Percentiles rank a stretch among this genome's conserved stretches.
Evolutionary conservation across 345 rosid species (phyloP).

Genomic region (Salix suchowensis): DNA sequence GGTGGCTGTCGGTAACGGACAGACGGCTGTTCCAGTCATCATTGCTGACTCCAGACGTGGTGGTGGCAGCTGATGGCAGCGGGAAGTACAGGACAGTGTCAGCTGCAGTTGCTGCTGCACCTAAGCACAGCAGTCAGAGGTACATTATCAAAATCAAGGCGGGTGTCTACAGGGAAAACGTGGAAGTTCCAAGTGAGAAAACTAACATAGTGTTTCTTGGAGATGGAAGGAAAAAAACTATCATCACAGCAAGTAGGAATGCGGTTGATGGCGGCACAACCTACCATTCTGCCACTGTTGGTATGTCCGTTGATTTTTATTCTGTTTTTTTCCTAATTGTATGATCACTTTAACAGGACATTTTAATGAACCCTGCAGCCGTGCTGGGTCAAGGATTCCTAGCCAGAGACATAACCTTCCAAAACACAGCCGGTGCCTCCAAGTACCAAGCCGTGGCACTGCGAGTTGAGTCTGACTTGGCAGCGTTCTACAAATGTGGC

Average conservation of each 20-base stretch:
- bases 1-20: conserved; percentile 64
- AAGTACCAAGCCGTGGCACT: conserved; percentile 78
- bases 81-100: conserved; percentile 55
- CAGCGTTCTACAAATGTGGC: conserved; percentile 78
- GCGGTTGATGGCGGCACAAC: conserved; percentile 80
- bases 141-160: conserved; percentile 65
- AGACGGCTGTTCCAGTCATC: conserved; percentile 59
- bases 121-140: conserved; percentile 50
- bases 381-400: conserved; percentile 69
- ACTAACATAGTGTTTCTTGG: conserved; percentile 82
- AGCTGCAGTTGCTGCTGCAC: conserved; percentile 74
- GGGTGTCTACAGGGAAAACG: conserved; percentile 75
- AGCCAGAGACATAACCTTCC: conserved; percentile 69
- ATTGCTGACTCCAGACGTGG: conserved; percentile 48
- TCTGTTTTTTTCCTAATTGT: neutral
- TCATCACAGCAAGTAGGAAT: conserved; percentile 65
- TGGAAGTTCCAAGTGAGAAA: conserved; percentile 67
- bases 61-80: conserved; percentile 82
- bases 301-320: conserved; percentile 28
- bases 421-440: conserved; percentile 77
- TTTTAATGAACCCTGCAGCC: conserved; percentile 36
- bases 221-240: conserved; percentile 60
- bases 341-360: too few species aligned
- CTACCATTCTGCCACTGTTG: conserved; percentile 88
- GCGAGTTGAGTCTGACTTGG: conserved; percentile 66